phyloP scores from a whole-genome alignment of 495 filamentous ascomycete species.

The Parmelia sp. region DNA sequence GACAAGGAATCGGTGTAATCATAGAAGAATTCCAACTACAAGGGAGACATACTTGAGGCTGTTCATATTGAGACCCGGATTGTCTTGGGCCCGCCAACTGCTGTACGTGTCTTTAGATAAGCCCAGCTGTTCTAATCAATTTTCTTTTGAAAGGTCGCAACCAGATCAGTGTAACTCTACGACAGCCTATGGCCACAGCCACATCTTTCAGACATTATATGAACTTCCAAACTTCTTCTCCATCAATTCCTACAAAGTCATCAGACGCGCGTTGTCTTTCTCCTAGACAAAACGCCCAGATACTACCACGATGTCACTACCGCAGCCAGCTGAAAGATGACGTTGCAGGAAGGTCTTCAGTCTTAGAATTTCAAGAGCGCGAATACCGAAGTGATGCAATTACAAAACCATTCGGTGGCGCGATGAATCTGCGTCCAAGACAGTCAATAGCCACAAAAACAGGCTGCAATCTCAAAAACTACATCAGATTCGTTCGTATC shows the following conservation, averaged over 20 bases:
- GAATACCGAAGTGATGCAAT: not conserved
- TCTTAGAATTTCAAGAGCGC: not conserved
- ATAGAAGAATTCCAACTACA: no score
- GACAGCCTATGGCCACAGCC: not conserved
- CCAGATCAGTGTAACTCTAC: not conserved
- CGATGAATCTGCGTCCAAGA: not conserved
- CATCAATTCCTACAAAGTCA: not conserved
- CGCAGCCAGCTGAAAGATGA: not conserved
- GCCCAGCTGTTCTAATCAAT: no score
- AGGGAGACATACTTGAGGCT: no score
- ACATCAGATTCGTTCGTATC: not conserved
- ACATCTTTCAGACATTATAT: not conserved
- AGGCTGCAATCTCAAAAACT: not conserved
- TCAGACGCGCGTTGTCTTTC: not conserved
- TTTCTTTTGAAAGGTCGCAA: not conserved
- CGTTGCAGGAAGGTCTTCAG: not conserved
- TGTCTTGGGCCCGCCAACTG: no score
- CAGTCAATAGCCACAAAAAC: not conserved
- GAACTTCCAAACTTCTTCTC: not conserved
- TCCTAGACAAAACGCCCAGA: not conserved
- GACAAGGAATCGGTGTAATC: no score
- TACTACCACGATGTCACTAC: not conserved
- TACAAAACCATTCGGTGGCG: not conserved
- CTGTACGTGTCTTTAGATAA: no score
- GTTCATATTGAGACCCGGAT: no score